Conservation (phyloP, 768 basidiomycete species). For the Leucosporidium yakuticum region DNA sequence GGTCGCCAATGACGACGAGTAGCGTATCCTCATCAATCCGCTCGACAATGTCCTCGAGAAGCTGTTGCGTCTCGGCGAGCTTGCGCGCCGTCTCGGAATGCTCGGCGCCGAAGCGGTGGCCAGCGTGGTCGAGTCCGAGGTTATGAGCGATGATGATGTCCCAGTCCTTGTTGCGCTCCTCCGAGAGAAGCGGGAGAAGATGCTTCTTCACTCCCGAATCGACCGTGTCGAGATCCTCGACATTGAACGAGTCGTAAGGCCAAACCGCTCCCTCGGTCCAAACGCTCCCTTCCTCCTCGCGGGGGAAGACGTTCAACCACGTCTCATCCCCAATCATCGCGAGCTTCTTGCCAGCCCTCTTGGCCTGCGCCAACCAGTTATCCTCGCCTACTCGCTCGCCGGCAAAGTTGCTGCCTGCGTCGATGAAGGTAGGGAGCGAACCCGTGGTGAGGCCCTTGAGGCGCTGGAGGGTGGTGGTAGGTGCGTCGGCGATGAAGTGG, state of each 20-base stretch:
- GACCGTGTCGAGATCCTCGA: slow-evolving; percentile 93
- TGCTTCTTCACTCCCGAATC: slow-evolving; percentile 82
- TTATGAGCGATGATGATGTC: slow-evolving; percentile 88
- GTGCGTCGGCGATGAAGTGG: slow-evolving; percentile 86
- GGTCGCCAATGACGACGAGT: slow-evolving; percentile 86
- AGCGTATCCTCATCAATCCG: slow-evolving; percentile 72
- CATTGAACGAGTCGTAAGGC: slow-evolving; percentile 95
- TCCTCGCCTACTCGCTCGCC: slow-evolving; percentile 81
- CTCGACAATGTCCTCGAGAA: slow-evolving; percentile 66
- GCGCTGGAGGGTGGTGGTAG: slow-evolving; percentile 88
- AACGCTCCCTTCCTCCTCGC: slow-evolving; percentile 6
- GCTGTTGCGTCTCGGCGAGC: slow-evolving; percentile 76
- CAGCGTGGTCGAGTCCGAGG: slow-evolving; percentile 92
- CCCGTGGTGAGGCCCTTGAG: slow-evolving; percentile 94
- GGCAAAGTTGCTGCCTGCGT: slow-evolving; percentile 87
- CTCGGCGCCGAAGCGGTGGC: slow-evolving; percentile 86
- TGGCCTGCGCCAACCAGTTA: slow-evolving; percentile 70
- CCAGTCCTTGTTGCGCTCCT: slow-evolving; percentile 52
- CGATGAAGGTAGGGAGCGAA: slow-evolving; percentile 89
- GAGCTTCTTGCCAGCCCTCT: slow-evolving; percentile 51
- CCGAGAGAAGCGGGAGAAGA: slow-evolving; percentile 68
- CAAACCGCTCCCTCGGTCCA: slow-evolving; percentile 60
- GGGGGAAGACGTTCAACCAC: slow-evolving; percentile 83
- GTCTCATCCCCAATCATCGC: slow-evolving; percentile 97
- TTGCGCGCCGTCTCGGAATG: slow-evolving; percentile 80